These are phyloP conservation scores for Cordyceps farinosa DNA, from an alignment of 2,329 filamentous ascomycete species.

Conservation along the genomic window DNA sequence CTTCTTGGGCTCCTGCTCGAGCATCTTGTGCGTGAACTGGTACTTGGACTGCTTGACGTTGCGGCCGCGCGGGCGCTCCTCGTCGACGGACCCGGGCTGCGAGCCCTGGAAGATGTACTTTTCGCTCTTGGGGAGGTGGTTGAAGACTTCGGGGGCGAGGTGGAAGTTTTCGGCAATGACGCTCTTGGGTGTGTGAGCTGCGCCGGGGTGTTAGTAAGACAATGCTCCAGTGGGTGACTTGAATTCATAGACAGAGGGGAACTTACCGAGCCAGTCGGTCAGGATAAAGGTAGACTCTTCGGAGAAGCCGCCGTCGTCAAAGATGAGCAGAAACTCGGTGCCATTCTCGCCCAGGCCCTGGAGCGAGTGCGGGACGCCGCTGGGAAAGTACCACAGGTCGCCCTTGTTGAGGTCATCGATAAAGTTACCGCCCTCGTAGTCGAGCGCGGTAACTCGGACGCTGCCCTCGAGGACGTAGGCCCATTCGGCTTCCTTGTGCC, in stretches of 20 bases:
- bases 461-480: constrained; percentile 68
- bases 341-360: constrained; percentile 66
- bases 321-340: constrained; percentile 47
- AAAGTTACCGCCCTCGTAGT: constrained; percentile 72
- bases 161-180: constrained; percentile 75
- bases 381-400: constrained; percentile 79
- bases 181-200: constrained; percentile 65
- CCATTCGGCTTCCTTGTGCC: constrained; percentile 80
- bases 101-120: constrained; percentile 77
- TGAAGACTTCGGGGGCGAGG: constrained; percentile 66
- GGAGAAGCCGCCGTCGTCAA: constrained; percentile 49
- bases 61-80: constrained; percentile 60
- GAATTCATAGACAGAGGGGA: too few species aligned
- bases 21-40: constrained; percentile 68
- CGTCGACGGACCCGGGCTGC: constrained; percentile 58
- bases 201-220: constrained; percentile 22
- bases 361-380: constrained; percentile 72
- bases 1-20: constrained; percentile 63
- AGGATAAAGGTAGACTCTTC: constrained; percentile 68
- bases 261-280: constrained; percentile 66
- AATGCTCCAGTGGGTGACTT: constrained; percentile 19
- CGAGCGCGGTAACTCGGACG: constrained; percentile 68
- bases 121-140: constrained; percentile 60
- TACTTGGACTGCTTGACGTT: constrained; percentile 63
- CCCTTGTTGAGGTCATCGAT: constrained; percentile 73